Base-by-base conservation (phyloP, 371 early-diverging fungal genomes). In the Mycotypha africana region DNA sequence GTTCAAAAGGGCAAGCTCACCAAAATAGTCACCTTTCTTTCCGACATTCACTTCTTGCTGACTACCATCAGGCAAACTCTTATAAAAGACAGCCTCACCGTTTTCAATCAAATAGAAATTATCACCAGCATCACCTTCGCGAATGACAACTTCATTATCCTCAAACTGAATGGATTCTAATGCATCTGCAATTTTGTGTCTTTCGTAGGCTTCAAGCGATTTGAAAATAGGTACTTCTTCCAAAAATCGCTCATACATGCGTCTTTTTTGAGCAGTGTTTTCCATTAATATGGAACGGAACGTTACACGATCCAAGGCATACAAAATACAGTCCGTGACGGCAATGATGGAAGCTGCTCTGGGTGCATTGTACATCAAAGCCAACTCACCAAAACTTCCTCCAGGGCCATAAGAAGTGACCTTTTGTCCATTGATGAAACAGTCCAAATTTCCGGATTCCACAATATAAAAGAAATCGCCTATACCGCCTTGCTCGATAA, bases 391-490 rank as follows among this genome's bases (percentile, higher is more conserved):
- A 79, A 94, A 91, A 33, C 78, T 71, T 21, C 85, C 89, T 34
- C 82, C 84, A 23, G 81, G 62, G 11, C 67, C 70, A 53, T 83
- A 83, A 8, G 76, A 70, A 22, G 73, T 70, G 21, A 88, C 88
- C 53, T 86, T 85, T 20, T 66, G 58, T 22, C 68, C 61, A 40
- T 75, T 59, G 58, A 96, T 90, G 59, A 85, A 86, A 39, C 97
- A 92, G 51, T 97, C 97, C 60, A 98, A 80, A 15, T 85, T 77
- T 36, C 99, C 99, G 10, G 78, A 79, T 61, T 98, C 98, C 26
- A 98, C 96, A 30, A 97, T 88, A 65, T 98, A 99, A 65, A 98
- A 98, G 67, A 77, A 96, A 74, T 96, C 97, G 34, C 97, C 98
- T 15, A 91, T 86, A 26, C 84, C 98, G 34, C 97, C 99, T 70